Evolutionary conservation across 2,329 filamentous ascomycete genomes (phyloP).

Genomic region (Dendrostoma leiphaemia): DNA sequence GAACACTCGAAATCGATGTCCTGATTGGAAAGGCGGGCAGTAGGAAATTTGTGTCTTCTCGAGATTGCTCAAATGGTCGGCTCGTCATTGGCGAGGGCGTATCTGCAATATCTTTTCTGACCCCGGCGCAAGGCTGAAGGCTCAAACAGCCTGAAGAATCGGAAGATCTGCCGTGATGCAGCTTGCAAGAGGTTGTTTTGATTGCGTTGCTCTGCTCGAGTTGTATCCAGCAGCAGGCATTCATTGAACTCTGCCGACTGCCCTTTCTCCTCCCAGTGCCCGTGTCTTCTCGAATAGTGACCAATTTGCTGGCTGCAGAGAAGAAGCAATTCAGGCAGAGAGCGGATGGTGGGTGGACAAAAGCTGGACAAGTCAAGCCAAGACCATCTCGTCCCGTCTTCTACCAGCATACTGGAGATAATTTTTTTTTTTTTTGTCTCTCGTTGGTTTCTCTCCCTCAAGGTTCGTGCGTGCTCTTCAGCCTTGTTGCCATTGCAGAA

Average conservation of each 20-base stretch:
- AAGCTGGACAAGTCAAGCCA: background rate
- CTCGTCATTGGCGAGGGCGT: background rate
- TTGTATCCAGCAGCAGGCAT: background rate
- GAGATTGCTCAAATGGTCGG: background rate
- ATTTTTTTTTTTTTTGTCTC: background rate
- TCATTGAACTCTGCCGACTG: background rate
- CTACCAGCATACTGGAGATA: background rate
- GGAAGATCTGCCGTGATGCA: background rate
- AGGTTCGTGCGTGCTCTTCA: background rate
- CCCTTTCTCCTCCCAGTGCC: background rate
- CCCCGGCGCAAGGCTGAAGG: background rate
- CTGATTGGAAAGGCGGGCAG: too few species aligned
- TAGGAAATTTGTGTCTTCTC: background rate
- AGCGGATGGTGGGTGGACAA: background rate
- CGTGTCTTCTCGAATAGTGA: background rate
- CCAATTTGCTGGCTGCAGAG: background rate
- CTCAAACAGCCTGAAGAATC: background rate
- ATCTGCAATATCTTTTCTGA: background rate
- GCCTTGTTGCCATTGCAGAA: constrained; percentile 6
- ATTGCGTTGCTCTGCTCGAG: background rate
- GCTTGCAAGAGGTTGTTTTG: background rate
- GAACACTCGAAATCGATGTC: background rate
- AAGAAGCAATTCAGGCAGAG: background rate
- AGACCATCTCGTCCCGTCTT: background rate
- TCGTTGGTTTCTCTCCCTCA: too few species aligned